Evolutionary conservation across 139 green algal species (phyloP), one percentile per base, ranked within the genome.

Genomic region (Coelastrella sp.): DNA sequence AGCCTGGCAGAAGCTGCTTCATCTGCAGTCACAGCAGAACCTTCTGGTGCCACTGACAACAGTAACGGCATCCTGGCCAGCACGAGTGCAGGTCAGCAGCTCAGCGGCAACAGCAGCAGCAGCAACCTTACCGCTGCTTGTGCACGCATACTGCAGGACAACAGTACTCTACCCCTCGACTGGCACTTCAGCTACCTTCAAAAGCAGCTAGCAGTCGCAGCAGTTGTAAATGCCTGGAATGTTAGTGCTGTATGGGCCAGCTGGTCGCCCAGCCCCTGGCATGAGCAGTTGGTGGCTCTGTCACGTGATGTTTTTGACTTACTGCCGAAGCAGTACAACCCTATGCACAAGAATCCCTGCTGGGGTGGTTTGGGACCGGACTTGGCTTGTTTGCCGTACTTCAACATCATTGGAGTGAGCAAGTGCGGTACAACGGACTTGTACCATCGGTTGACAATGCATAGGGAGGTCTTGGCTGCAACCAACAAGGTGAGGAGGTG

Each of bases 341-440:
- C 57, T 8, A 20, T 71, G 58, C 94, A 93, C 90, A 92, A 89
- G 73, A 96, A 95, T 84, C 94, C 94, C 3, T 96, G 94, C 91
- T 96, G 94, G 90, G 80, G 65, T 22, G 85, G 22, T 4, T 23
- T 32, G 4, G 65, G 82, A 87, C n/a, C 47, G 5, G 20, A 86
- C 56, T 88, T 96, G 60, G 73, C 82, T 57, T 96, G 94, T 82
- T 71, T 95, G 17, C 94, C 94, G 56, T 96, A 94, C 92, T 96
- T 92, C 86, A 91, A 95, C 60, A 95, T 96, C 84, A 76, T 95
- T 66, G 94, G 94, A 5, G 92, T 94, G 74, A 84, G 92, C 87
- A 96, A 96, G 91, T 95, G 94, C 77, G 94, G 94, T 78, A 96
- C 94, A 11, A 96, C 94, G 4, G 94, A 96, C 85, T 73, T 96